Evolutionary conservation across 192 early-diverging fungal species (phyloP).

Genomic region (Blastocladiella britannica): DNA sequence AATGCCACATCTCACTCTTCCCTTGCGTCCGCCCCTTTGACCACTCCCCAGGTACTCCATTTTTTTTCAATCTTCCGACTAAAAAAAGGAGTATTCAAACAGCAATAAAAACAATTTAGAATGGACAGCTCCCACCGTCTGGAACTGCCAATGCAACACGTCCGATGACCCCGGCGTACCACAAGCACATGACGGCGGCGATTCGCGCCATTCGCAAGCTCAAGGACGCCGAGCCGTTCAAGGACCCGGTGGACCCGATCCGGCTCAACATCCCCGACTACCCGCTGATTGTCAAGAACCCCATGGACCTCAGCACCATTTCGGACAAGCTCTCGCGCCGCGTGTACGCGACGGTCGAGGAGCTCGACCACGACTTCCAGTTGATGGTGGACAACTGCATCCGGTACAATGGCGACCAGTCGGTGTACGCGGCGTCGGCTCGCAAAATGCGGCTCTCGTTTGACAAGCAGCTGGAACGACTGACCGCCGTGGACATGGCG

Average conservation of each 20-base stretch:
- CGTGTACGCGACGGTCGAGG: constrained; percentile 39
- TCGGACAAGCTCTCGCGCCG: constrained; percentile 40
- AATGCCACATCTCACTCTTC: too few species aligned
- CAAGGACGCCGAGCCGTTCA: constrained; percentile 68
- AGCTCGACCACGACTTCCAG: constrained; percentile 43
- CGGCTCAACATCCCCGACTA: constrained; percentile 65
- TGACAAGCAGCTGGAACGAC: constrained; percentile 38
- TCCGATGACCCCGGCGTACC: constrained; percentile 55
- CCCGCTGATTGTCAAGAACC: constrained; percentile 41
- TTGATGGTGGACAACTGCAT: constrained; percentile 63
- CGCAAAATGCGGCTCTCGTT: constrained; percentile 48
- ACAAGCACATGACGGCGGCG: constrained; percentile 59
- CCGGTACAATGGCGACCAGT: constrained; percentile 55
- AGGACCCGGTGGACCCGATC: constrained; percentile 57
- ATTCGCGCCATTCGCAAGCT: constrained; percentile 53
- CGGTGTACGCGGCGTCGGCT: constrained; percentile 42
- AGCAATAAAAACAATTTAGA: too few species aligned
- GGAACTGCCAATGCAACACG: too few species aligned
- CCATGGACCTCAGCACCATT: constrained; percentile 62
- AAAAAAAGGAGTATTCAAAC: too few species aligned
- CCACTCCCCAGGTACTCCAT: too few species aligned
- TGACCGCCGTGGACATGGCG: too few species aligned
- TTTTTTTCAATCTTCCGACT: too few species aligned
- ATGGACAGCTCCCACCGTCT: too few species aligned
- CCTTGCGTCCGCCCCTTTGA: too few species aligned